Evolutionary conservation across 148 eudicot species (phyloP).

Genomic region (Rhododendron ovatum): DNA sequence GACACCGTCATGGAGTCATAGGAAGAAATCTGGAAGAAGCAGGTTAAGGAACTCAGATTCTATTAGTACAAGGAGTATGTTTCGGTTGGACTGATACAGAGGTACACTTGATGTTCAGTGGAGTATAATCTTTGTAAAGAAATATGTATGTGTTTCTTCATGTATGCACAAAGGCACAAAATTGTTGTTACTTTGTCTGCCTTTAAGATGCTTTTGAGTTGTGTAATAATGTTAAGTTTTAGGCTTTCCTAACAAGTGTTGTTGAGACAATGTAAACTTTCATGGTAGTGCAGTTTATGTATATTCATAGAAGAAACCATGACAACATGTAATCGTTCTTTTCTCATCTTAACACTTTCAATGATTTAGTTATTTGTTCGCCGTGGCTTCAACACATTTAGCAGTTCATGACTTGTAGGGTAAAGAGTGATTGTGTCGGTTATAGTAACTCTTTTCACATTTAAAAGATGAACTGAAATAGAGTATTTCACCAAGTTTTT

Average conservation of each 20-base stretch:
- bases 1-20: conserved; percentile 68
- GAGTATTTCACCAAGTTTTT: neutral
- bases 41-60: conserved; percentile 47
- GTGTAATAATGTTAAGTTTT: conserved; percentile 4
- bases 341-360: neutral
- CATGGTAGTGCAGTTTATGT: neutral
- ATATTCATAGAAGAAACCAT: neutral
- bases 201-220: conserved; percentile 2
- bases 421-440: neutral
- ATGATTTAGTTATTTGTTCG: neutral
- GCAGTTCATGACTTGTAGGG: neutral
- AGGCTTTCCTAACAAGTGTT: neutral
- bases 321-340: neutral
- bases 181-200: neutral
- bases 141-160: conserved; percentile 1
- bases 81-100: conserved; percentile 35
- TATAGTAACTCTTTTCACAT: neutral
- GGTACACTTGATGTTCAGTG: conserved; percentile 10
- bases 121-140: conserved; percentile 15
- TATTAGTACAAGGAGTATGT: conserved; percentile 31
- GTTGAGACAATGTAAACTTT: neutral
- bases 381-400: neutral
- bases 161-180: conserved; percentile 1
- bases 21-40: conserved; percentile 51
- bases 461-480: neutral